A percentile compares a stretch with the other conserved stretches of the same genome.
Evolutionary conservation across 257 asterid genomes (phyloP).

Genomic region (Solanum acaule): DNA sequence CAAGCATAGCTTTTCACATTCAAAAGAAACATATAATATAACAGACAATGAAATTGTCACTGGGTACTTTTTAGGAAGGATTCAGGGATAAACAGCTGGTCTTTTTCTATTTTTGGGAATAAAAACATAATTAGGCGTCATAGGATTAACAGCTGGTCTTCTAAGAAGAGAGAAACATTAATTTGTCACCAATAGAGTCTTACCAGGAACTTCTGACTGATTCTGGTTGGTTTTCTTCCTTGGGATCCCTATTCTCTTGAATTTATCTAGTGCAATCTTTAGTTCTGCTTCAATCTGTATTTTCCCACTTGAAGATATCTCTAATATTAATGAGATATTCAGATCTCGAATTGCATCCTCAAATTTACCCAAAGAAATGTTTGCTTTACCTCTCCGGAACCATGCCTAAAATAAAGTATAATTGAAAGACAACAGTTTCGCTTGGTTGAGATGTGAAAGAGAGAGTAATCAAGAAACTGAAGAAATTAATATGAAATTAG

Average conservation of each 20-base stretch:
- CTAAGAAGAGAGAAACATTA: background rate
- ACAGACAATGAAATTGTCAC: background rate
- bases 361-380: conserved; percentile 58
- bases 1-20: background rate
- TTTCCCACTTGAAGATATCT: conserved; percentile 62
- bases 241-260: conserved; percentile 17
- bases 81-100: background rate
- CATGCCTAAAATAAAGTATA: conserved; percentile 50
- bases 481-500: background rate
- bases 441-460: background rate
- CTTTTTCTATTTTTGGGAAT: background rate
- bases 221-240: conserved; percentile 20
- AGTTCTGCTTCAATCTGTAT: conserved; percentile 64
- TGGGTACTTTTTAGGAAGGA: background rate
- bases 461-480: background rate
- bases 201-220: conserved; percentile 26
- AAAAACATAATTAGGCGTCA: background rate
- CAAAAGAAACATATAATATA: background rate
- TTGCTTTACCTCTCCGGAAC: conserved; percentile 85
- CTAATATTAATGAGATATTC: conserved; percentile 48
- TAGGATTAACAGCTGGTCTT: background rate
- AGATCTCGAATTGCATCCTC: conserved; percentile 64
- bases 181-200: background rate
- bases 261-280: conserved; percentile 20
- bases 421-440: conserved; percentile 2